Conservation (phyloP, 192 early-diverging fungal species). For the Chytriomyces confervae region DNA sequence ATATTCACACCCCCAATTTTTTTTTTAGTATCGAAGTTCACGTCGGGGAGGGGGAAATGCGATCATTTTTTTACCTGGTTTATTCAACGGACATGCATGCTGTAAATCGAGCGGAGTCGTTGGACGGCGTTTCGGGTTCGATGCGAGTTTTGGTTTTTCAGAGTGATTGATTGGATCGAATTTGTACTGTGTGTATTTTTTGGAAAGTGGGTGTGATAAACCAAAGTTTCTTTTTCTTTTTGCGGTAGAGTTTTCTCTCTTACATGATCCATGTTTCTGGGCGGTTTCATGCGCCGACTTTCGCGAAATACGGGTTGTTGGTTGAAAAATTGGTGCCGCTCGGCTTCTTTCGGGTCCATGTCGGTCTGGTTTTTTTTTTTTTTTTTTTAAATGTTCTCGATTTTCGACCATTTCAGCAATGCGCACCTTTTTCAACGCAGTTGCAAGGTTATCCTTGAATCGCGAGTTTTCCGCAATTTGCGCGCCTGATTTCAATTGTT, state of each 20-base stretch:
- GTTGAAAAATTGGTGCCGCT: slow-evolving; percentile 15
- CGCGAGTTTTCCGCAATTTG: slow-evolving; percentile 19
- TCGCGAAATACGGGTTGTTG: not conserved
- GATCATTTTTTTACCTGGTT: too few relatives aligned
- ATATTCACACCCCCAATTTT: too few relatives aligned
- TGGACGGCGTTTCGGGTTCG: not conserved
- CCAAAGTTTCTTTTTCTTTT: too few relatives aligned
- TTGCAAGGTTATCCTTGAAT: slow-evolving; percentile 7
- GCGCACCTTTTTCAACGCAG: not conserved
- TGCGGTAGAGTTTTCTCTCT: too few relatives aligned
- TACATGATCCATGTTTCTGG: slow-evolving; percentile 28
- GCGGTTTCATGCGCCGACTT: slow-evolving; percentile 22
- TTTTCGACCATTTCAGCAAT: too few relatives aligned
- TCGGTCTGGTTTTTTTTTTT: not conserved
- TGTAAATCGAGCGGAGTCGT: not conserved
- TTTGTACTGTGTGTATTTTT: slow-evolving; percentile 6
- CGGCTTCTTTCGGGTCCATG: not conserved
- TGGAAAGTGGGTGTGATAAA: too few relatives aligned
- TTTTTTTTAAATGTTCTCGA: not conserved
- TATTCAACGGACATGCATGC: slow-evolving; percentile 16
- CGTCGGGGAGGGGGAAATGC: too few relatives aligned
- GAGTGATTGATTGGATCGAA: slow-evolving; percentile 27
- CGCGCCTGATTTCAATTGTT: too few relatives aligned
- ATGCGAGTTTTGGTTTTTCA: not conserved
- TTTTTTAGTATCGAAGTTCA: too few relatives aligned